Evolutionary conservation across 2,329 filamentous ascomycete genomes (phyloP).

Genomic region (Coniochaeta sp.): DNA sequence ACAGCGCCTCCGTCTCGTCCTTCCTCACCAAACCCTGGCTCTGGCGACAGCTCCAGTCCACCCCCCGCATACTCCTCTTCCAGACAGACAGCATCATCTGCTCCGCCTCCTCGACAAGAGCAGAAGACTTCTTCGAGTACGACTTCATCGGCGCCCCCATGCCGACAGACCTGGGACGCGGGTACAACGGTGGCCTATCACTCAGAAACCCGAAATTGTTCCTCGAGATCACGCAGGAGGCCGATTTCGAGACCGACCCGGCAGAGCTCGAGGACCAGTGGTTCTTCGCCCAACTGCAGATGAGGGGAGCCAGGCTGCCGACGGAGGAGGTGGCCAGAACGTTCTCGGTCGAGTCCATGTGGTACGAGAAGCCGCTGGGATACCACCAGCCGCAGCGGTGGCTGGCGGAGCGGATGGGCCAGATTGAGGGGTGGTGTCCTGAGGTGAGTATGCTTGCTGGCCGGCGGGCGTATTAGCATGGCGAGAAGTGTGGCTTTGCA

Average conservation of each 20-base stretch:
- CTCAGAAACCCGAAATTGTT: conserved; percentile 19
- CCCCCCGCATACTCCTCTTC: conserved; percentile 27
- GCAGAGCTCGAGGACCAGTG: conserved; percentile 17
- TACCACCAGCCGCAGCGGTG: conserved; percentile 18
- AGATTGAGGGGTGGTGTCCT: conserved; percentile 21
- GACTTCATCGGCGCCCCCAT: conserved; percentile 24
- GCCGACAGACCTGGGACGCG: conserved; percentile 9
- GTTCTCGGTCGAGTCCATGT: conserved; percentile 17
- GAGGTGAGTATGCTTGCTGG: conserved; percentile 14
- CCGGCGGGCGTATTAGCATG: too few relatives aligned
- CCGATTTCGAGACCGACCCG: conserved; percentile 5
- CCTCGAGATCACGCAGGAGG: conserved; percentile 8
- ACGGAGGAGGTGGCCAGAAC: conserved; percentile 8
- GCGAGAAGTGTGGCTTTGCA: too few relatives aligned
- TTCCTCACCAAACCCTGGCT: conserved; percentile 27
- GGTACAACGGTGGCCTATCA: conserved; percentile 24
- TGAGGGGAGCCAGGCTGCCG: neutral
- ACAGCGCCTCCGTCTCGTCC: conserved; percentile 24
- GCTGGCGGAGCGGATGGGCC: conserved; percentile 10
- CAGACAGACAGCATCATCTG: conserved; percentile 30
- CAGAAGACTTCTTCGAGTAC: conserved; percentile 27
- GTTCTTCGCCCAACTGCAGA: conserved; percentile 17
- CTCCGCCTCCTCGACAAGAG: conserved; percentile 15
- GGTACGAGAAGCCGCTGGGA: conserved; percentile 15
- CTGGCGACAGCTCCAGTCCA: conserved; percentile 24